Evolutionary conservation across 805 yeast genomes (phyloP), one percentile per base, ranked within the genome.

Genomic region (Ogataea parapolymorpha): DNA sequence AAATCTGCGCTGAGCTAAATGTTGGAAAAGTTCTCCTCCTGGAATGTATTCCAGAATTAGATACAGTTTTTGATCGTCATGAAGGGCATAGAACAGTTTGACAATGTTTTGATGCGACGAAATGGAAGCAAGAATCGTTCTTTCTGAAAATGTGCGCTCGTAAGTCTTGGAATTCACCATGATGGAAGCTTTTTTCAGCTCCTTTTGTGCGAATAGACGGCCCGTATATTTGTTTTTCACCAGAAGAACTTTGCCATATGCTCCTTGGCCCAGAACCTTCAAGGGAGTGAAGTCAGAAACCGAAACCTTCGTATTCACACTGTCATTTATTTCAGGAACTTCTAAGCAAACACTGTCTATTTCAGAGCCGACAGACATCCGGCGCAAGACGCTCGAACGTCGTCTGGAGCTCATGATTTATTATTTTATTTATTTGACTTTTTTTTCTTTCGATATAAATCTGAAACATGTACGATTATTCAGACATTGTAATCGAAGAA

Each of bases 21-120:
- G 84, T 39, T 75, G 77, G 54, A 75, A 88, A 24, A 88, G 62
- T 60, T 88, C 96, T 16, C 96, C 96, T 5, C 96, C 96, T n/a
- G 88, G 91, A 12, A 89, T 80, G 55, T 83, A 88, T 57, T 88
- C 93, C 38, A 88, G 63, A 22, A 86, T 71, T 26, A 88, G 58
- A 54, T 88, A 88, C 24, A 88, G 71, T 56, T 82, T 85, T 26
- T 76, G 70, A 26, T 72, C 63, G 57, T 88, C 96, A 62, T 88
- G 96, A 45, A 88, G 75, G 2, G 95, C 90, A 55, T 85, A 87
- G 55, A 78, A 86, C 22, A 88, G 68, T 59, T 83, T 84, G 15
- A 88, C 96, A 45, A 88, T 86, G 51, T 82, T 84, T 2, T 86
- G 89, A 62, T 88, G 95, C 28, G 79, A 71, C 27, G 85, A 74